These are phyloP conservation scores for Talaromyces sp. DNA, from an alignment of 2,329 filamentous ascomycete genomes.

Conservation along the genomic window DNA sequence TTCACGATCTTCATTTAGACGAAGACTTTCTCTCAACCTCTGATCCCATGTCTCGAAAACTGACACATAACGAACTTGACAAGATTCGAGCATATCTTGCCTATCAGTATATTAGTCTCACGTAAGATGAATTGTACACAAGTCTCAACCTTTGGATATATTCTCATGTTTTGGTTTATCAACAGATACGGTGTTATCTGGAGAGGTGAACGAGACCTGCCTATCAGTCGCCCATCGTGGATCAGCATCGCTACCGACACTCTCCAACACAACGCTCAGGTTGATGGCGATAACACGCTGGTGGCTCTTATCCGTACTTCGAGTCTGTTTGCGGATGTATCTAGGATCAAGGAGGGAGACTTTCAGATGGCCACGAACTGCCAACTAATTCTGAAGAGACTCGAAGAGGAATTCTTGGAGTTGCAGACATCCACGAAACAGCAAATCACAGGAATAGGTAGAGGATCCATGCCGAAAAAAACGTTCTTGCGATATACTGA, in stretches of 20 bases:
- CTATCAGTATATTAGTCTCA: constrained; percentile 8
- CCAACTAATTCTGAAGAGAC: neutral
- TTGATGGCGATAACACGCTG: constrained; percentile 6
- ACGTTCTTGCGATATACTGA: neutral
- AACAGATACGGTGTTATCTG: neutral
- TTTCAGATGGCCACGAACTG: neutral
- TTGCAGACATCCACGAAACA: constrained; percentile 1
- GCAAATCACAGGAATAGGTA: neutral
- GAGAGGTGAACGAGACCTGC: constrained; percentile 3
- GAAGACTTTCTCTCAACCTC: neutral
- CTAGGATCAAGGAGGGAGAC: neutral
- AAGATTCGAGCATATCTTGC: constrained; percentile 11
- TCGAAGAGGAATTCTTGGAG: constrained; percentile 5
- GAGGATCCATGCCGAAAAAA: neutral
- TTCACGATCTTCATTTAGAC: constrained; percentile 3
- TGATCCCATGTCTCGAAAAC: neutral
- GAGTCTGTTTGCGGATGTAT: constrained; percentile 5
- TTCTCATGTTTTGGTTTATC: neutral
- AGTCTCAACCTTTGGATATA: neutral
- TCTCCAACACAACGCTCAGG: constrained; percentile 4
- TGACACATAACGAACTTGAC: constrained; percentile 8
- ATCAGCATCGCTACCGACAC: neutral
- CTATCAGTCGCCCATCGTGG: neutral
- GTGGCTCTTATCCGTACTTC: constrained; percentile 4
- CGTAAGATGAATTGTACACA: constrained; percentile 1